A percentile compares a stretch with the other conserved stretches of the same genome.
phyloP scores from a whole-genome alignment of 129 eudicot species.

The Artemisia annua region DNA sequence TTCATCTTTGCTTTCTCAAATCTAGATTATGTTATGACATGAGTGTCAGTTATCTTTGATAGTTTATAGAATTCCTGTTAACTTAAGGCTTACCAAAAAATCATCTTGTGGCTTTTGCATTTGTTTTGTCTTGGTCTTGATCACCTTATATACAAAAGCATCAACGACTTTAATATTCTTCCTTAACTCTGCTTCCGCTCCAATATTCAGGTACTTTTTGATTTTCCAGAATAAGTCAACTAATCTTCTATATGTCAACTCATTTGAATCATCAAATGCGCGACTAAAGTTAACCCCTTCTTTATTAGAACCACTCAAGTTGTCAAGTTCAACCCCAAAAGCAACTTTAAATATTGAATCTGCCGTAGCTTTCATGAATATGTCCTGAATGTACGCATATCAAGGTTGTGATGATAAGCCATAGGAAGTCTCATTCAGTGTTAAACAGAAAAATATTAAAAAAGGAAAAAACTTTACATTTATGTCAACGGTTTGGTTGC shows the following conservation, averaged over 20 bases:
- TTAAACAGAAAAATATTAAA: not conserved
- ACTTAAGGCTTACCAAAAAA: conserved; percentile 31
- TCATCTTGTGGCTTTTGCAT: conserved; percentile 31
- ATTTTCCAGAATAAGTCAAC: conserved; percentile 58
- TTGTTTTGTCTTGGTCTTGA: conserved; percentile 41
- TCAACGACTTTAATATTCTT: conserved; percentile 40
- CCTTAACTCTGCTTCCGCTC: conserved; percentile 57
- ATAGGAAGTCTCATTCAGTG: not conserved
- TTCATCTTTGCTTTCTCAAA: no score
- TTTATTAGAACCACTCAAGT: conserved; percentile 57
- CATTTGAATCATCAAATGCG: conserved; percentile 62
- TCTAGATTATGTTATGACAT: no score
- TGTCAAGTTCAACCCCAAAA: conserved; percentile 59
- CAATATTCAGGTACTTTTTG: conserved; percentile 49
- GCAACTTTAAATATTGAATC: conserved; percentile 70
- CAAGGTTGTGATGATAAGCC: not conserved
- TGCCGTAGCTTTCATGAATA: conserved; percentile 63
- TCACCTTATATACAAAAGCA: conserved; percentile 62
- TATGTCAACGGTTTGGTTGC: conserved; percentile 41
- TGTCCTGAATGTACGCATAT: conserved; percentile 33
- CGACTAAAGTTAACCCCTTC: conserved; percentile 48
- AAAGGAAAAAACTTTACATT: conserved; percentile 37
- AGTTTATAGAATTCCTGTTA: no score
- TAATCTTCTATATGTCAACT: conserved; percentile 36
- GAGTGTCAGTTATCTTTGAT: no score